These are phyloP conservation scores for Tuctoria greenei DNA, from an alignment of 176 grass and related monocot genomes.

Conservation along the genomic window DNA sequence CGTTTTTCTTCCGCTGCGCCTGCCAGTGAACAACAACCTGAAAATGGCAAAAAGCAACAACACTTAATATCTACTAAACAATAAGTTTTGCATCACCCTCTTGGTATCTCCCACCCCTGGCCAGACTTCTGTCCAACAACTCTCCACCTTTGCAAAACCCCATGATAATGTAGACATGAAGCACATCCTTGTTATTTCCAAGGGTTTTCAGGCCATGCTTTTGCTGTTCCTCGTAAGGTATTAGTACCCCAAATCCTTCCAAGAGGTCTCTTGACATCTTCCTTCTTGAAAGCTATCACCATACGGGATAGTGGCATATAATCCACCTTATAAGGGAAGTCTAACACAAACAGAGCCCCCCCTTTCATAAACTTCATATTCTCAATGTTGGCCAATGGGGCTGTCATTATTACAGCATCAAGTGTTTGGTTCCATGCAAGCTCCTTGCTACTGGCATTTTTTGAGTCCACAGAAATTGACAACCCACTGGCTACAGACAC, in stretches of 20 bases:
- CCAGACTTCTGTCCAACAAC: too few relatives aligned
- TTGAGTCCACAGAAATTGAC: constrained; percentile 72
- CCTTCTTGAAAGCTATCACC: constrained; percentile 90
- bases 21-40: too few relatives aligned
- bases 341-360: constrained; percentile 68
- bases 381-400: constrained; percentile 79
- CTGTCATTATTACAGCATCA: constrained; percentile 98
- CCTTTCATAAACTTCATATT: constrained; percentile 76
- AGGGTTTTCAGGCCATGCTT: constrained; percentile 85
- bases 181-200: too few relatives aligned
- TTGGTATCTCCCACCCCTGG: too few relatives aligned
- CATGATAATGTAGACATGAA: too few relatives aligned
- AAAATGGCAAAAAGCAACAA: too few relatives aligned
- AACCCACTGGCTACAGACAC: constrained; percentile 55
- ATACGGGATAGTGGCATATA: constrained; percentile 88
- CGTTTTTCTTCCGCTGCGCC: too few relatives aligned
- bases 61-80: too few relatives aligned
- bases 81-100: too few relatives aligned
- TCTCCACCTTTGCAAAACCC: too few relatives aligned
- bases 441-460: constrained; percentile 50
- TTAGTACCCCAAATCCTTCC: constrained; percentile 93
- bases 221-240: constrained; percentile 92
- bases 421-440: constrained; percentile 58
- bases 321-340: constrained; percentile 94
- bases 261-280: constrained; percentile 80